Evolutionary conservation across 257 asterid genomes (phyloP).

Genomic region (Solanum microdontum): DNA sequence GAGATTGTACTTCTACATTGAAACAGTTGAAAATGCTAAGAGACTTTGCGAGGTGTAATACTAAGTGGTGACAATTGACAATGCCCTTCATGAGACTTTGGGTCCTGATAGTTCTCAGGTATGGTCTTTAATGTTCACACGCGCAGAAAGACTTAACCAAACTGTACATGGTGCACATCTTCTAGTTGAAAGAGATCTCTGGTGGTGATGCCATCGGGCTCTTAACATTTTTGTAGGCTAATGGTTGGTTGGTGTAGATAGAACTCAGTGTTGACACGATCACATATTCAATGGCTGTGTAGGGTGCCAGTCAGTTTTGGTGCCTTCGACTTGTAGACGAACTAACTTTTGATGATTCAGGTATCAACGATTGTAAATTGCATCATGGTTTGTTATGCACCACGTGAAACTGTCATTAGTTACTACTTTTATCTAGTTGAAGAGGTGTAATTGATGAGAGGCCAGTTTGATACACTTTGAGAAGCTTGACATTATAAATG

Average conservation of each 20-base stretch:
- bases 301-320: background rate
- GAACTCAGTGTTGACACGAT: background rate
- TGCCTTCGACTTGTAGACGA: background rate
- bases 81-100: background rate
- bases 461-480: background rate
- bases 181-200: background rate
- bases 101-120: background rate
- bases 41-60: background rate
- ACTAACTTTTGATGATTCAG: background rate
- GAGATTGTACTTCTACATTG: constrained; percentile 53
- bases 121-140: background rate
- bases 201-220: background rate
- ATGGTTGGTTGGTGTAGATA: background rate
- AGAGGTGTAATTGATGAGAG: background rate
- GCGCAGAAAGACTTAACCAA: background rate
- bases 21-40: constrained; percentile 22
- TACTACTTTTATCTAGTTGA: background rate
- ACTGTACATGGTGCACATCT: background rate
- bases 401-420: background rate
- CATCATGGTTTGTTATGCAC: background rate
- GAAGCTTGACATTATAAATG: background rate
- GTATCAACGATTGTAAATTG: background rate
- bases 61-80: background rate
- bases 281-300: background rate
- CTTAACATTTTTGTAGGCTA: background rate